Evolutionary conservation across 78 protist genomes (phyloP).

Genomic region (Tieghemostelium lacteum): DNA sequence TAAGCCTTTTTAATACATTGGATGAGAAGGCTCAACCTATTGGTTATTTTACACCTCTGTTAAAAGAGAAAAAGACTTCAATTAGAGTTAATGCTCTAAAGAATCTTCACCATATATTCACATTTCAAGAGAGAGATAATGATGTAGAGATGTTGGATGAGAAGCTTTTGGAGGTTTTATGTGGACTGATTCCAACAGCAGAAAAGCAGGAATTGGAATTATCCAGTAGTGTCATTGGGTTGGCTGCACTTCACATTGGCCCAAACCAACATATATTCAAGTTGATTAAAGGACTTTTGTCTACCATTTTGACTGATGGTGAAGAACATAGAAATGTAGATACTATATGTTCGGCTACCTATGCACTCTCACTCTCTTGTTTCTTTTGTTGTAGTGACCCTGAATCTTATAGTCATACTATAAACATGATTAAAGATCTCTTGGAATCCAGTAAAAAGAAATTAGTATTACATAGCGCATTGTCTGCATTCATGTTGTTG

Average conservation of each 20-base stretch:
- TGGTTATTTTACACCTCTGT: conserved; percentile 32
- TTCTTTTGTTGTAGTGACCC: conserved; percentile 19
- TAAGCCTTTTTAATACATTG: background rate
- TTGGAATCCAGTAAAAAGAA: conserved; percentile 36
- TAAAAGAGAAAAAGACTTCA: conserved; percentile 38
- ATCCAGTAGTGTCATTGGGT: background rate
- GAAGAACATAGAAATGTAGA: conserved; percentile 8
- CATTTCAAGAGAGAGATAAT: conserved; percentile 23
- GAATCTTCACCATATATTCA: conserved; percentile 21
- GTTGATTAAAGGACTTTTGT: conserved; percentile 10
- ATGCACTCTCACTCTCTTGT: conserved; percentile 37
- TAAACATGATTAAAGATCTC: conserved; percentile 29
- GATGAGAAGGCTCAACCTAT: conserved; percentile 21
- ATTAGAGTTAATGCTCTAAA: conserved; percentile 40
- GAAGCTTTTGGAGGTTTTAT: conserved; percentile 1
- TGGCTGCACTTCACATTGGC: conserved; percentile 11
- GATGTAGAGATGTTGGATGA: background rate
- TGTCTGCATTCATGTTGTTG: conserved; percentile 34
- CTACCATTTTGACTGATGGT: conserved; percentile 39
- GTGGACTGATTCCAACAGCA: conserved; percentile 5
- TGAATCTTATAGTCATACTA: conserved; percentile 51
- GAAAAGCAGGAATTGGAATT: background rate
- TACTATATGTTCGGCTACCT: background rate
- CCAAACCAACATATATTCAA: background rate
- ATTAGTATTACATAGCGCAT: conserved; percentile 20